These are phyloP conservation scores for Pythium scleroteichum DNA, from an alignment of 352 stramenopile genomes.

Conservation along the genomic window DNA sequence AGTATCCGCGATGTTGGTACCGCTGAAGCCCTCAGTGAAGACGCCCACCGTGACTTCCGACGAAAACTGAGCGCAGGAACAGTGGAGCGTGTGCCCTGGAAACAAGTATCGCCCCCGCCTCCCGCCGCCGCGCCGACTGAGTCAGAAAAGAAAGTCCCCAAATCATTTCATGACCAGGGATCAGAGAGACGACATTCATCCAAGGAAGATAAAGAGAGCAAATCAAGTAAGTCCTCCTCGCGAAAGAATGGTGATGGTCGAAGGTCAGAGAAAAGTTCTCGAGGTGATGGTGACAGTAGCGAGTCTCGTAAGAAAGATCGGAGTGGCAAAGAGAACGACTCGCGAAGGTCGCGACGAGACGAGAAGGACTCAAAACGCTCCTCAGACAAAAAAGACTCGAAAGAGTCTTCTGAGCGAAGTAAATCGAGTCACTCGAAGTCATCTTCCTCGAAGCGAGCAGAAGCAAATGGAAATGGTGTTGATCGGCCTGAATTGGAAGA, in stretches of 20 bases:
- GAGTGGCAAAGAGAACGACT: slow-evolving; percentile 17
- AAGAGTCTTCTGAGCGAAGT: background rate
- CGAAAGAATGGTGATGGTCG: slow-evolving; percentile 13
- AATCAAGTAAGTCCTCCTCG: slow-evolving; percentile 23
- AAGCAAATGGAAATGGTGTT: slow-evolving; percentile 13
- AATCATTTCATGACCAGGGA: slow-evolving; percentile 7
- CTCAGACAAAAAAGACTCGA: slow-evolving; percentile 1
- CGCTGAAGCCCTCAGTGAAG: slow-evolving; percentile 52
- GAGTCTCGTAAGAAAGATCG: slow-evolving; percentile 12
- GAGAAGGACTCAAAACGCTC: slow-evolving; percentile 10
- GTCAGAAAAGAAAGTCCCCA: slow-evolving; percentile 31
- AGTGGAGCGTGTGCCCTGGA: slow-evolving; percentile 81
- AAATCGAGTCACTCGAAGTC: slow-evolving; percentile 10
- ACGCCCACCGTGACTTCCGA: slow-evolving; percentile 70
- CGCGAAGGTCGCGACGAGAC: slow-evolving; percentile 10
- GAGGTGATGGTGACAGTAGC: slow-evolving; percentile 2
- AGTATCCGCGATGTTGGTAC: slow-evolving; percentile 62
- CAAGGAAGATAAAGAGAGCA: slow-evolving; percentile 31
- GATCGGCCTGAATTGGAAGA: slow-evolving; percentile 10
- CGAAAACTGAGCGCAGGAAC: slow-evolving; percentile 57
- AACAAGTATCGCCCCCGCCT: slow-evolving; percentile 47
- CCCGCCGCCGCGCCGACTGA: slow-evolving; percentile 7
- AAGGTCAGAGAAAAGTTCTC: slow-evolving; percentile 18
- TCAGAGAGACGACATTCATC: slow-evolving; percentile 12
- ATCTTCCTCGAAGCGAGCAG: slow-evolving; percentile 12